Conservation (phyloP, 768 basidiomycete species). For the Cubamyces sp. region DNA sequence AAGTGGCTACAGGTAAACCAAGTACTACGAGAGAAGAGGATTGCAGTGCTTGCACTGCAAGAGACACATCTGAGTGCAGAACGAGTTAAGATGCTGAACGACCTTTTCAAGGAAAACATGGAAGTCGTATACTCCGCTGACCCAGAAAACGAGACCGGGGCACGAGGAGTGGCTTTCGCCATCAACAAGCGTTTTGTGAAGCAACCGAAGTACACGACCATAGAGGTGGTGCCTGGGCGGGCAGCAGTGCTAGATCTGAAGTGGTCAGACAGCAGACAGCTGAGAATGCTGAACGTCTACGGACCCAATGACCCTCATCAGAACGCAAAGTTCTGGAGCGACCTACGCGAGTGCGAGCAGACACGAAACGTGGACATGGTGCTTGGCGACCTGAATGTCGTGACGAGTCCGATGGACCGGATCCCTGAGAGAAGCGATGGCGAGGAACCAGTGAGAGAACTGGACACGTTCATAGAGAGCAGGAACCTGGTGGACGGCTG, state of each 20-base stretch:
- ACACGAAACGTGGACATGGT: background rate
- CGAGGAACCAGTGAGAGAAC: too few relatives aligned
- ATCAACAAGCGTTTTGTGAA: background rate
- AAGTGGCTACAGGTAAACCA: background rate
- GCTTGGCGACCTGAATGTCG: slow-evolving; percentile 42
- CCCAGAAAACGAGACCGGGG: background rate
- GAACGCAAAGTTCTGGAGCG: background rate
- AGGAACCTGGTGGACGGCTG: background rate
- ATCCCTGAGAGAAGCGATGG: background rate
- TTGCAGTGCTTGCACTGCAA: background rate
- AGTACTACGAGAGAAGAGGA: background rate
- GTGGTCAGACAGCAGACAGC: background rate
- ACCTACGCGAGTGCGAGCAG: background rate
- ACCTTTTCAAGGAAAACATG: background rate
- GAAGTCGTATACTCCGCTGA: background rate
- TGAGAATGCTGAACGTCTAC: background rate
- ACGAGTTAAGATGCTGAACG: background rate
- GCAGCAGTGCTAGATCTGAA: background rate
- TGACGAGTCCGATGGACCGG: slow-evolving; percentile 28
- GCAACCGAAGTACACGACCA: too few relatives aligned
- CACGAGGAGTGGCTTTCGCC: background rate
- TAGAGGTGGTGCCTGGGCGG: background rate
- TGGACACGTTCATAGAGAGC: background rate
- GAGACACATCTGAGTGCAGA: background rate
- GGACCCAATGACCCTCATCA: background rate